Evolutionary conservation across 306 rosid genomes (phyloP).

Genomic region (Gillenia trifoliata): DNA sequence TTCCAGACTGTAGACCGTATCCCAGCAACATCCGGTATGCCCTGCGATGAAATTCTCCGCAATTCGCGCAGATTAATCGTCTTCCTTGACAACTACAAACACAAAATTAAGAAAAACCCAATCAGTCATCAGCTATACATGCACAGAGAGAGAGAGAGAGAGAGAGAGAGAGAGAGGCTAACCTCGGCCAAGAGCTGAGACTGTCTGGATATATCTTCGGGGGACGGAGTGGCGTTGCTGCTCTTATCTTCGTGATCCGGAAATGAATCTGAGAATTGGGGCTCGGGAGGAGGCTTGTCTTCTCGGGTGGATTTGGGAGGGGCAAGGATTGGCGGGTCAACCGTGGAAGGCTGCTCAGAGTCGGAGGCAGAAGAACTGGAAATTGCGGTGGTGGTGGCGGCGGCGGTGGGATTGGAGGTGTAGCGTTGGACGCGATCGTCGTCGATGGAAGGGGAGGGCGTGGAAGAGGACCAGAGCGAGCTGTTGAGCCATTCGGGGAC

Average conservation of each 20-base stretch:
- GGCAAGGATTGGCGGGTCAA: conserved; percentile 42
- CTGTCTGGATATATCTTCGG: conserved; percentile 70
- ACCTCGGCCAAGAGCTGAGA: conserved; percentile 82
- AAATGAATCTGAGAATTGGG: conserved; percentile 35
- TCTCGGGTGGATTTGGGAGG: conserved; percentile 42
- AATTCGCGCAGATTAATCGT: conserved; percentile 59
- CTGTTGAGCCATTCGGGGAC: conserved; percentile 99
- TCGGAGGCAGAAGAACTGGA: not conserved
- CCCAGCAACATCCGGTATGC: conserved; percentile 86
- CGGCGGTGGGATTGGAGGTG: conserved; percentile 31
- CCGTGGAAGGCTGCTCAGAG: conserved; percentile 16
- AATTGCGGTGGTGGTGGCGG: conserved; percentile 10
- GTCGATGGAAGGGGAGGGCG: conserved; percentile 39
- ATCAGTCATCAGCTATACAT: not conserved
- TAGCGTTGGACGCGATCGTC: conserved; percentile 39
- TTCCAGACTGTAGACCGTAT: conserved; percentile 95
- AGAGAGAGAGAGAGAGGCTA: not conserved
- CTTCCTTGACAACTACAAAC: conserved; percentile 67
- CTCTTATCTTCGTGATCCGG: conserved; percentile 20
- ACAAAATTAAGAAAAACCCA: not conserved
- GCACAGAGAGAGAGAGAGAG: not conserved
- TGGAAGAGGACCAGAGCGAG: conserved; percentile 75
- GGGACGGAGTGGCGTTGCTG: conserved; percentile 39
- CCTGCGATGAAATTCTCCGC: conserved; percentile 75
- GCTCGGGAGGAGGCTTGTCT: conserved; percentile 35